Base-by-base conservation (phyloP, 2,329 filamentous ascomycete species). In the Capronia epimyces region DNA sequence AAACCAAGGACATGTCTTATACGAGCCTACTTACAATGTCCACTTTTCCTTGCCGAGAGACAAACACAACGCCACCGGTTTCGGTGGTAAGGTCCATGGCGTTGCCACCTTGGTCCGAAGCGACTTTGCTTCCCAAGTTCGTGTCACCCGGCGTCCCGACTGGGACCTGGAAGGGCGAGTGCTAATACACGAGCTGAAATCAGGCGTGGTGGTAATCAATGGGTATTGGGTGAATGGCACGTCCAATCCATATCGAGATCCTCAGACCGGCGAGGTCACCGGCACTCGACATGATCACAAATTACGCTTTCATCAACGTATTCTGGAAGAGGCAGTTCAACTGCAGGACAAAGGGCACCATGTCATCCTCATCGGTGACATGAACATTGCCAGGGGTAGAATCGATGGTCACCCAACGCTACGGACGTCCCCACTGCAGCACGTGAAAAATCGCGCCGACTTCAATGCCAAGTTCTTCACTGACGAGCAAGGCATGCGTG, bases 171-270 rank as follows among this genome's bases (percentile, higher is more conserved):
- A 80, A 67, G 77, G 76, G 2, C 69, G 76, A 0, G 67, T 79
- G 3, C 66, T 71, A n/a, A 64, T 79, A 18, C 58, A 60, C 32
- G 54, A 59, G 36, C 44, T 58, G 21, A 25, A 46, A 18, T 24
- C 21, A 10, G 43, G 39, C 3, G 34, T 60, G 16, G 55, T 56
- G 10, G 62, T 80, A 18, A 67, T 78, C 60, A 79, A 79, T 56
- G 67, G 78, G 24, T 79, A 78, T 57, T 73, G 74, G 34, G 72
- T 78, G 10, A 79, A 79, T 58, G 76, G 76, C 2, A 79, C 77
- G 0, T 64, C 69, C 6, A 58, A 57, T 34, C 53, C 56, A 15
- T 61, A 61, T 52, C 55, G 69, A 15, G 66, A 71, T 47, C 64
- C 73, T 0, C n/a, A 56, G 1, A 76, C 69, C 0, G 76, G 76